These are phyloP conservation scores for Schizonepeta tenuifolia DNA, from an alignment of 257 asterid species.

Conservation along the genomic window DNA sequence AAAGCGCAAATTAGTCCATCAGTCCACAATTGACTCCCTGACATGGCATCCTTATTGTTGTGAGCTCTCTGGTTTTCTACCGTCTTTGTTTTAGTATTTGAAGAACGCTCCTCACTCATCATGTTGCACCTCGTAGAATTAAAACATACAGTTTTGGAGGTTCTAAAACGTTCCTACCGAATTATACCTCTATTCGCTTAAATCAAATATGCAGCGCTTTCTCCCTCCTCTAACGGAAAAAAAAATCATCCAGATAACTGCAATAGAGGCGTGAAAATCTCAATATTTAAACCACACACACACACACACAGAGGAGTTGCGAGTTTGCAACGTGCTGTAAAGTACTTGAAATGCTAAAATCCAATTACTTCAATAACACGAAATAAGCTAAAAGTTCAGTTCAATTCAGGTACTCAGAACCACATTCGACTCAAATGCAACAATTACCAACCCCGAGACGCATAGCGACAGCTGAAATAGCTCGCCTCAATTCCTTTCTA, in stretches of 20 bases:
- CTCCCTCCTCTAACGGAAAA: slow-evolving; percentile 17
- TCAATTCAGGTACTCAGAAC: neutral
- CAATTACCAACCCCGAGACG: neutral
- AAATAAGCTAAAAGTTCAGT: neutral
- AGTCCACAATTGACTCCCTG: slow-evolving; percentile 78
- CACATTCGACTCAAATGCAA: neutral
- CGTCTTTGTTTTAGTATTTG: slow-evolving; percentile 46
- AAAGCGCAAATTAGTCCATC: slow-evolving; percentile 94
- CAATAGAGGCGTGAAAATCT: neutral
- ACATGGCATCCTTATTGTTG: slow-evolving; percentile 50
- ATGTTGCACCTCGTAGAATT: slow-evolving; percentile 32
- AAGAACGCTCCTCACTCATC: slow-evolving; percentile 48
- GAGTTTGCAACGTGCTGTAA: neutral
- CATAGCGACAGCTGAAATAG: slow-evolving; percentile 5
- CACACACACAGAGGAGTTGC: neutral
- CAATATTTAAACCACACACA: neutral
- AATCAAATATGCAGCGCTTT: slow-evolving; percentile 21
- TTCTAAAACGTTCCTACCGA: slow-evolving; percentile 17
- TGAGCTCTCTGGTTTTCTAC: slow-evolving; percentile 54
- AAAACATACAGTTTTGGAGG: slow-evolving; percentile 21
- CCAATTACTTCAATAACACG: slow-evolving; percentile 25
- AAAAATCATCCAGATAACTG: slow-evolving; percentile 13
- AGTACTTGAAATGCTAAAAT: neutral
- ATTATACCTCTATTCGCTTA: slow-evolving; percentile 4
- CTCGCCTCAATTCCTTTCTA: neutral